These are phyloP conservation scores for Plasmopara viticola DNA, from an alignment of 352 stramenopile genomes.

Conservation along the genomic window DNA sequence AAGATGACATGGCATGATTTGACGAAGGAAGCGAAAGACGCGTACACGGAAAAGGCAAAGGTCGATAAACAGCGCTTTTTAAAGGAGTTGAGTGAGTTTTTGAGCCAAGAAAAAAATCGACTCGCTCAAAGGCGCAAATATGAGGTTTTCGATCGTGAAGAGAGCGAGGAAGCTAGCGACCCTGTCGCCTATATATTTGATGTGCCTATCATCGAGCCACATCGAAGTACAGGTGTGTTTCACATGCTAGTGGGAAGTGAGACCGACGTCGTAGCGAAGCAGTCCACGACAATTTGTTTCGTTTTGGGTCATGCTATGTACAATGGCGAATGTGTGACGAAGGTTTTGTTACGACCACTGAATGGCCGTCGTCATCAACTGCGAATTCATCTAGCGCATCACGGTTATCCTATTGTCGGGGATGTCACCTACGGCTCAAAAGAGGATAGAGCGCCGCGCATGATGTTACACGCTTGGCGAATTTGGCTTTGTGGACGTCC, in stretches of 20 bases:
- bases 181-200: conserved; percentile 75
- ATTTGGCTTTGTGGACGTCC: conserved; percentile 57
- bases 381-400: conserved; percentile 67
- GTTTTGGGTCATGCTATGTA: conserved; percentile 59
- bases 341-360: conserved; percentile 71
- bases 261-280: conserved; percentile 27
- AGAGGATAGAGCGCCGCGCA: conserved; percentile 58
- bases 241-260: conserved; percentile 61
- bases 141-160: conserved; percentile 24
- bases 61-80: conserved; percentile 50
- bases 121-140: conserved; percentile 51
- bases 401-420: conserved; percentile 69
- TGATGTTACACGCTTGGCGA: conserved; percentile 83
- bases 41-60: conserved; percentile 36
- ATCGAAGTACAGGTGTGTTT: conserved; percentile 39
- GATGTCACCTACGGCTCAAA: conserved; percentile 69
- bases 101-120: conserved; percentile 40
- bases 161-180: conserved; percentile 24
- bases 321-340: conserved; percentile 61
- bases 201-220: conserved; percentile 61
- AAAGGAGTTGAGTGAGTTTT: conserved; percentile 42
- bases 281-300: conserved; percentile 70
- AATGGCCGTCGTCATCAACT: conserved; percentile 82
- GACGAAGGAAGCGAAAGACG: conserved; percentile 34
- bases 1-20: conserved; percentile 45